Evolutionary conservation across 176 grass and related monocot species (phyloP).

Genomic region (Poa pratensis): DNA sequence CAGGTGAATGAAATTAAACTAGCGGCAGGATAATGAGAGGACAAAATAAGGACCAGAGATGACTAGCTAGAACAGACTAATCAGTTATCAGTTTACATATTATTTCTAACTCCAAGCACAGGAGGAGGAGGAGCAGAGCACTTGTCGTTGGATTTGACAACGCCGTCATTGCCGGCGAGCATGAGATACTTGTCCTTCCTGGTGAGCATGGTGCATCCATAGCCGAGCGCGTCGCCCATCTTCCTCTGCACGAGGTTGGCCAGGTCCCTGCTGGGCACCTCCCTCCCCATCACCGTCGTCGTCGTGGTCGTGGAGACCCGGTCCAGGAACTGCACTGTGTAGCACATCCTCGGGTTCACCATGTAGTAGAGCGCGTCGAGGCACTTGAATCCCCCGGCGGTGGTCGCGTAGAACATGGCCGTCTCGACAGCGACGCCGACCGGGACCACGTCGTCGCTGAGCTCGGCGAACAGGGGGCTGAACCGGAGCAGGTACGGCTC

Average conservation of each 20-base stretch:
- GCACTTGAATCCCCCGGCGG: constrained; percentile 67
- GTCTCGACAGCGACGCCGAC: constrained; percentile 60
- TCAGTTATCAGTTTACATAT: not conserved
- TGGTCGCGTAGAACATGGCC: constrained; percentile 84
- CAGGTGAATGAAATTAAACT: not conserved
- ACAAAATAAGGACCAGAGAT: not conserved
- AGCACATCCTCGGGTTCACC: constrained; percentile 57
- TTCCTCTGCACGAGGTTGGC: constrained; percentile 68
- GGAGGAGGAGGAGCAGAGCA: not conserved
- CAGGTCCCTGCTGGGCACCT: constrained; percentile 38
- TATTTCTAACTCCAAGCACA: not conserved
- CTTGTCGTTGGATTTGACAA: constrained; percentile 28
- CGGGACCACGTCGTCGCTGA: constrained; percentile 62
- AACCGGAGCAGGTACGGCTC: constrained; percentile 81
- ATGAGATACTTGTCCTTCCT: constrained; percentile 88
- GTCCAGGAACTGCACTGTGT: constrained; percentile 62
- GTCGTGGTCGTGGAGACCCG: constrained; percentile 49
- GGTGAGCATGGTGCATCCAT: constrained; percentile 67
- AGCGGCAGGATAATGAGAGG: not conserved
- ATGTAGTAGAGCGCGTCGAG: constrained; percentile 76
- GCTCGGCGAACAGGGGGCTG: constrained; percentile 77
- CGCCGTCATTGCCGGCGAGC: constrained; percentile 76
- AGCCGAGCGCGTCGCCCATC: constrained; percentile 69
- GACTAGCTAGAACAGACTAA: not conserved
- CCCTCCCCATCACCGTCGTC: not conserved